These are phyloP conservation scores for Wallacemonas rigidus DNA, from an alignment of 208 protist species.

Conservation along the genomic window DNA sequence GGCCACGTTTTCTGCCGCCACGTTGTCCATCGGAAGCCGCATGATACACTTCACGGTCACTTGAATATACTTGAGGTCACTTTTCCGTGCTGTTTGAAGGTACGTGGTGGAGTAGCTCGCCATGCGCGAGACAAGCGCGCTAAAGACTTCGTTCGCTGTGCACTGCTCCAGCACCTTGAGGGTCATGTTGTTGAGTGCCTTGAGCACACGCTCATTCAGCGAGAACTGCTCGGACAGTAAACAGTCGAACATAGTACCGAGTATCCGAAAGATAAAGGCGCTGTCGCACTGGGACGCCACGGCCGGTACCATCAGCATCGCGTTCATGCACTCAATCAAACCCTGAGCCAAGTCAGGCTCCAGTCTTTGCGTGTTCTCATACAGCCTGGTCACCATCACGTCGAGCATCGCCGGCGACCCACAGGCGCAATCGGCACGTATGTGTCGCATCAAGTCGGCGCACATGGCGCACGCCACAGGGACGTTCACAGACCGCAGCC, in stretches of 20 bases:
- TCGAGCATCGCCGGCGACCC: conserved; percentile 80
- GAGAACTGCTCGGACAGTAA: conserved; percentile 84
- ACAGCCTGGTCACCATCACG: conserved; percentile 77
- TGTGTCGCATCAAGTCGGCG: conserved; percentile 62
- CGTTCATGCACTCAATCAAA: conserved; percentile 67
- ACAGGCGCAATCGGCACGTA: conserved; percentile 64
- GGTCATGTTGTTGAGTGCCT: conserved; percentile 83
- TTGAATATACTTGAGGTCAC: conserved; percentile 88
- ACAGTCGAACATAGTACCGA: conserved; percentile 85
- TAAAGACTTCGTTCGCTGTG: conserved; percentile 78
- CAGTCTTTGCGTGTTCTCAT: conserved; percentile 66
- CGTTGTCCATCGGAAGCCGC: conserved; percentile 54
- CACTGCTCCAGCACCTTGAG: conserved; percentile 73
- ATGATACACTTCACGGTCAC: conserved; percentile 91
- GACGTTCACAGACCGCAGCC: conserved; percentile 61
- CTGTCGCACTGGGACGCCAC: conserved; percentile 66
- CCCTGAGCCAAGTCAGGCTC: conserved; percentile 54
- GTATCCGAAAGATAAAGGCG: conserved; percentile 65
- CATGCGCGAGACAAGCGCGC: conserved; percentile 77
- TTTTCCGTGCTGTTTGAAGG: conserved; percentile 58
- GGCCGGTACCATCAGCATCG: conserved; percentile 55
- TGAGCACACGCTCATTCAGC: conserved; percentile 63
- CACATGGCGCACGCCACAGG: conserved; percentile 65
- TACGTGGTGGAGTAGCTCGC: conserved; percentile 83
- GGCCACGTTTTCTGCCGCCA: conserved; percentile 76